These are phyloP conservation scores for Balamuthia mandrillaris DNA, from an alignment of 208 protist genomes.

Conservation along the genomic window DNA sequence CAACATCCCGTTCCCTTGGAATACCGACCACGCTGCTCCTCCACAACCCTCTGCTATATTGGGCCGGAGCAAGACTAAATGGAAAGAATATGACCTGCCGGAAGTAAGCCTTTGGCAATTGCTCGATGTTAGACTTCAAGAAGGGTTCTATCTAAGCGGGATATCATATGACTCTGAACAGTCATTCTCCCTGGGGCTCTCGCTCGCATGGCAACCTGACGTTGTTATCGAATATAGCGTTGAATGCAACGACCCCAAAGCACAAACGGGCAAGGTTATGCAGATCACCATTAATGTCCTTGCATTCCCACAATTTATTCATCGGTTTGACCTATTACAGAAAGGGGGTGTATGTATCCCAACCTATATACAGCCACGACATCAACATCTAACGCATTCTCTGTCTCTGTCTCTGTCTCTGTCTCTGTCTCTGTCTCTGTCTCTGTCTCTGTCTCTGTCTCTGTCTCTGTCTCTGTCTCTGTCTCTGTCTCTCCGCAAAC, in stretches of 20 bases:
- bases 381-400: neutral
- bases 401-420: neutral
- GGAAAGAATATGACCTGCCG: too few relatives aligned
- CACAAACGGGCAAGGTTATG: neutral
- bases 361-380: neutral
- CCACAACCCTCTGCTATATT: too few relatives aligned
- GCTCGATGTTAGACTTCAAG: too few relatives aligned
- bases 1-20: too few relatives aligned
- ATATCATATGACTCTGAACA: too few relatives aligned
- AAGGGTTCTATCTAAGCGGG: too few relatives aligned
- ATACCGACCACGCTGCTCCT: too few relatives aligned
- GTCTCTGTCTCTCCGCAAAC: neutral
- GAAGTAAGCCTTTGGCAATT: too few relatives aligned
- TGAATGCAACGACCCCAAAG: neutral
- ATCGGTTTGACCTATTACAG: too few relatives aligned
- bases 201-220: conserved; percentile 9
- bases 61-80: too few relatives aligned
- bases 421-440: neutral
- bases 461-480: neutral
- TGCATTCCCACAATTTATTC: too few relatives aligned
- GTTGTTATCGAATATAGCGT: neutral
- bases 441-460: neutral
- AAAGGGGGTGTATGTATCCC: too few relatives aligned
- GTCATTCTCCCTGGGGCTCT: neutral
- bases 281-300: neutral